phyloP scores from a whole-genome alignment of 805 yeast species.

The Ogataea naganishii region DNA sequence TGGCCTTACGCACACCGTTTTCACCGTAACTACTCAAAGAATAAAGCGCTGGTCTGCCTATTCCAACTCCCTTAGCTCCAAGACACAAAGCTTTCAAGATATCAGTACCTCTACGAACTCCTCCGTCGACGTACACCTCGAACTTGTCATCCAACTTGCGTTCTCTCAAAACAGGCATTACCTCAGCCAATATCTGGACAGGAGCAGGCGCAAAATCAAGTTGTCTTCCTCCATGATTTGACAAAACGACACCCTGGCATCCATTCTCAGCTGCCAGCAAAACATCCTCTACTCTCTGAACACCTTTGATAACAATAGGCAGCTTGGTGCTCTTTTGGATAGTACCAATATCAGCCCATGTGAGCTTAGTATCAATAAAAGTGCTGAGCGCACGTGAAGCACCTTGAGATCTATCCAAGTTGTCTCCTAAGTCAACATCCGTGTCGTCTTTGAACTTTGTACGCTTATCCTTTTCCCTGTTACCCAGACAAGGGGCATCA shows the following conservation, averaged over 20 bases:
- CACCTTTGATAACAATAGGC: constrained; percentile 73
- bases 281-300: constrained; percentile 78
- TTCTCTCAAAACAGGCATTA: constrained; percentile 41
- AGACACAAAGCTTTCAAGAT: constrained; percentile 56
- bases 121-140: constrained; percentile 60
- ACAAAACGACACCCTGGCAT: constrained; percentile 68
- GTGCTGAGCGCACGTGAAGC: constrained; percentile 84
- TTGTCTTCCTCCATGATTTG: constrained; percentile 90
- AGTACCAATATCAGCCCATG: constrained; percentile 58
- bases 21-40: constrained; percentile 60
- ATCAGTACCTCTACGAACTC: constrained; percentile 63
- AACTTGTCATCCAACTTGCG: constrained; percentile 40
- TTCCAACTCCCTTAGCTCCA: constrained; percentile 66
- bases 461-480: constrained; percentile 84
- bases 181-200: constrained; percentile 65
- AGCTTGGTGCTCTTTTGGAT: constrained; percentile 47
- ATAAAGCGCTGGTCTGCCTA: constrained; percentile 60
- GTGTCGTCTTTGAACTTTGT: constrained; percentile 46
- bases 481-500: constrained; percentile 87
- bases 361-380: constrained; percentile 64
- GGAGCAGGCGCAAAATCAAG: constrained; percentile 78
- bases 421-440: constrained; percentile 33
- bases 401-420: constrained; percentile 64
- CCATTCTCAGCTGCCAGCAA: constrained; percentile 65
- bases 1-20: constrained; percentile 51